Percentiles rank a stretch among this genome's conserved stretches.
phyloP scores from a whole-genome alignment of 2,329 filamentous ascomycete species.

The Sclerotiophoma versabilis region DNA sequence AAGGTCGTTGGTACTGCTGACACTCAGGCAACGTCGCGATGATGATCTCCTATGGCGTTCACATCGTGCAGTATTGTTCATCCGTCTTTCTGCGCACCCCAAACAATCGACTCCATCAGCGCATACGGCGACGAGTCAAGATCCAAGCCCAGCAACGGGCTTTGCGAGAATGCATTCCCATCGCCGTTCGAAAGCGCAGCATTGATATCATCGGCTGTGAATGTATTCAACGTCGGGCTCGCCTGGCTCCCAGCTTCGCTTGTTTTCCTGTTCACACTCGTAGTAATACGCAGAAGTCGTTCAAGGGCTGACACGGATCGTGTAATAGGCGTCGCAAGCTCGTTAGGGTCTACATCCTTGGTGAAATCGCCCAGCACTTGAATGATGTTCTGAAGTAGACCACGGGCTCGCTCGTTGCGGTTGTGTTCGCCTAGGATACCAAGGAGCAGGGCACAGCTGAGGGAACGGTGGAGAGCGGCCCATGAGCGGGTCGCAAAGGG shows the following conservation, averaged over 20 bases:
- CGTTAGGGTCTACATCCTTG: constrained; percentile 55
- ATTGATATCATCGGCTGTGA: constrained; percentile 49
- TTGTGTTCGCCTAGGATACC: constrained; percentile 55
- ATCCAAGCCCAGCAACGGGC: constrained; percentile 47
- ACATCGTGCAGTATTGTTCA: constrained; percentile 13
- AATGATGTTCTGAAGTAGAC: constrained; percentile 56
- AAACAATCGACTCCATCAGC: constrained; percentile 58
- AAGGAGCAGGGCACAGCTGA: constrained; percentile 54
- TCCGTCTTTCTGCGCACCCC: constrained; percentile 48
- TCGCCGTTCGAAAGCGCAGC: constrained; percentile 44
- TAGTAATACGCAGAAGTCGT: constrained; percentile 49
- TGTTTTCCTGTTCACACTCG: constrained; percentile 28
- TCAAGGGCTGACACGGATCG: constrained; percentile 56
- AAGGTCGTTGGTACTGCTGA: too few relatives aligned
- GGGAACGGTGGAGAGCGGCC: constrained; percentile 53
- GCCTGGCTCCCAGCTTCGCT: constrained; percentile 29
- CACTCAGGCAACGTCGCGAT: too few relatives aligned
- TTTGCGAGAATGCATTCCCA: constrained; percentile 39
- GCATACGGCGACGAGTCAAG: constrained; percentile 57
- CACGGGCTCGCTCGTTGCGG: constrained; percentile 55
- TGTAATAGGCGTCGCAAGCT: constrained; percentile 57
- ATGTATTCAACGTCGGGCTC: constrained; percentile 38
- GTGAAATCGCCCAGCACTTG: constrained; percentile 56
- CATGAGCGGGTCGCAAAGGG: constrained; percentile 54
- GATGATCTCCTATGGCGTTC: too few relatives aligned